These are phyloP conservation scores for Apiospora marii DNA, from an alignment of 2,329 filamentous ascomycete genomes.

Conservation along the genomic window DNA sequence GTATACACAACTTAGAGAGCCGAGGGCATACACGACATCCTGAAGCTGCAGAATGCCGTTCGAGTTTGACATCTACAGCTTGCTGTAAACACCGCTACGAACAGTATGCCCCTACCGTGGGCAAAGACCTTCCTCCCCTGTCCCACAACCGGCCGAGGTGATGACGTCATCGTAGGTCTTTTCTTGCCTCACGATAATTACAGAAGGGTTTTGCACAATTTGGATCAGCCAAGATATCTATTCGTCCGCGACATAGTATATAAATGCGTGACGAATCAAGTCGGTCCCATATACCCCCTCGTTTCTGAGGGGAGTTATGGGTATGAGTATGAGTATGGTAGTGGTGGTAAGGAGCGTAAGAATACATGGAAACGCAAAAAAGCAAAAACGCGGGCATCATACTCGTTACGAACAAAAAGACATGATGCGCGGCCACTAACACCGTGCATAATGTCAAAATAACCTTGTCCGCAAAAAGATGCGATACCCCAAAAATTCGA, in stretches of 20 bases:
- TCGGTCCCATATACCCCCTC: neutral
- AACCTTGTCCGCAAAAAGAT: conserved; percentile 6
- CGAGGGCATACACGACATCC: too few relatives aligned
- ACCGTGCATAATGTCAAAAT: conserved; percentile 19
- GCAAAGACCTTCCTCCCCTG: neutral
- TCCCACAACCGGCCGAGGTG: neutral
- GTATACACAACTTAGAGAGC: too few relatives aligned
- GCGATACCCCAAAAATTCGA: neutral
- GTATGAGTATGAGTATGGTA: neutral
- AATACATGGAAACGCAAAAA: neutral
- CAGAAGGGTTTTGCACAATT: too few relatives aligned
- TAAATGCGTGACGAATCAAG: neutral
- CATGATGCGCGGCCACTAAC: conserved; percentile 10
- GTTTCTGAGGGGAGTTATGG: neutral
- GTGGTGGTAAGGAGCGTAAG: neutral
- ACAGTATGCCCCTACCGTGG: too few relatives aligned
- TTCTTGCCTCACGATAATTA: neutral
- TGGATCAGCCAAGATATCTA: neutral
- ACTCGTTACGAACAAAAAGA: conserved; percentile 13
- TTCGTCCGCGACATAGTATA: neutral
- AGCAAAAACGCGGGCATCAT: conserved; percentile 1
- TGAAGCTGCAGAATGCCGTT: too few relatives aligned
- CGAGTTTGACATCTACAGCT: too few relatives aligned
- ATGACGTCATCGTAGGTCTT: neutral
- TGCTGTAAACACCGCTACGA: too few relatives aligned